Percentiles rank a stretch among this genome's conserved stretches.
phyloP scores from a whole-genome alignment of 106 monocot species.

The Gastrodia elata region DNA sequence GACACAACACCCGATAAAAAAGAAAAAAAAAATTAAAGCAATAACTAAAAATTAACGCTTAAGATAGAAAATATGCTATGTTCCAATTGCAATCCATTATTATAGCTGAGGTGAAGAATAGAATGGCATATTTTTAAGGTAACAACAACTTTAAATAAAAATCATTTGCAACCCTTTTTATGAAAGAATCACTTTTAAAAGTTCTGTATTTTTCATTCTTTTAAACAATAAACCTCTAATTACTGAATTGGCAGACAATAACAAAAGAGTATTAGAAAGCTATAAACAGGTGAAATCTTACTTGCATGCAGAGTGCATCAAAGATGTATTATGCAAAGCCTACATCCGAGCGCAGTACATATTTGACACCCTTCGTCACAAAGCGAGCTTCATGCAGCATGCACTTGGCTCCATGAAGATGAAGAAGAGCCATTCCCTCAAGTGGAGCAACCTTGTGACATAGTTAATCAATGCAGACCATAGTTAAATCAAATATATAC shows the following conservation, averaged over 20 bases:
- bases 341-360: constrained; percentile 86
- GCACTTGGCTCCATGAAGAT: constrained; percentile 78
- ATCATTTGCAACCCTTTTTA: not conserved
- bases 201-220: not conserved
- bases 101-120: not conserved
- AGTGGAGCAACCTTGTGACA: constrained; percentile 64
- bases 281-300: not conserved
- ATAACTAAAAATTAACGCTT: not conserved
- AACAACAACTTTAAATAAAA: not conserved
- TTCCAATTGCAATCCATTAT: not conserved
- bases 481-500: not conserved
- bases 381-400: constrained; percentile 95
- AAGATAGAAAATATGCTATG: not conserved
- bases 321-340: constrained; percentile 36
- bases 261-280: not conserved
- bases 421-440: constrained; percentile 88
- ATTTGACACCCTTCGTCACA: constrained; percentile 65
- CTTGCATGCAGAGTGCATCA: not conserved
- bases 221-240: not conserved
- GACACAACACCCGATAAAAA: not conserved
- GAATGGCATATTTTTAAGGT: not conserved
- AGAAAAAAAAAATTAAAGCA: not conserved
- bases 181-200: not conserved
- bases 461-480: not conserved
- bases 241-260: not conserved